A percentile compares a stretch with the other conserved stretches of the same genome.
Evolutionary conservation across 768 basidiomycete species (phyloP).

Genomic region (Pulveroboletus sp.): DNA sequence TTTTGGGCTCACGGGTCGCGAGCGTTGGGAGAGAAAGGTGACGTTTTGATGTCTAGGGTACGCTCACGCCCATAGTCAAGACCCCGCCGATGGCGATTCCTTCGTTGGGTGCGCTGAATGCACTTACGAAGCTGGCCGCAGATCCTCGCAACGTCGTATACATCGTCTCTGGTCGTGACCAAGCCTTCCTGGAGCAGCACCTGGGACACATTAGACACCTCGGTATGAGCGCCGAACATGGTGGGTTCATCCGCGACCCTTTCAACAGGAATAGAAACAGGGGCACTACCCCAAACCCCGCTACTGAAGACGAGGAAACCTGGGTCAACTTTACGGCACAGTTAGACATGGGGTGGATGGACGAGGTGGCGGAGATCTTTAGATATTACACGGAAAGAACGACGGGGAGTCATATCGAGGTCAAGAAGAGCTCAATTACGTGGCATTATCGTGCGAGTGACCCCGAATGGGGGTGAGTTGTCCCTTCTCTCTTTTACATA

Average conservation of each 20-base stretch:
- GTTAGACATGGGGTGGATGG: slow-evolving; percentile 97
- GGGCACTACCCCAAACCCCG: not conserved
- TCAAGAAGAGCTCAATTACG: slow-evolving; percentile 96
- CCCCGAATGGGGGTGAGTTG: slow-evolving; percentile 91
- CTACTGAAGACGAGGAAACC: slow-evolving; percentile 20
- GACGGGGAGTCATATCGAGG: slow-evolving; percentile 92
- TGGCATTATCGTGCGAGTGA: slow-evolving; percentile 95
- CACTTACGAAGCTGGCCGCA: slow-evolving; percentile 62
- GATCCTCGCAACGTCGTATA: slow-evolving; percentile 92
- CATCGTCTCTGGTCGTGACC: slow-evolving; percentile 96
- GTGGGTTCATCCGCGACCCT: slow-evolving; percentile 81
- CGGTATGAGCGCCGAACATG: slow-evolving; percentile 95
- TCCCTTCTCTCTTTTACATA: not conserved
- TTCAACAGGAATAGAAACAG: slow-evolving; percentile 33
- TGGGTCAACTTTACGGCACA: slow-evolving; percentile 91
- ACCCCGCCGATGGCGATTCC: slow-evolving; percentile 84
- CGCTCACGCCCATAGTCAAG: slow-evolving; percentile 95
- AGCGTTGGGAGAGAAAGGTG: not conserved
- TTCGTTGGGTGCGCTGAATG: slow-evolving; percentile 64
- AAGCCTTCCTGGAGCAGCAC: slow-evolving; percentile 86
- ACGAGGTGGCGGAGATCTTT: slow-evolving; percentile 92
- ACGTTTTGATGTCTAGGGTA: slow-evolving; percentile 53
- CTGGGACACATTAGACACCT: slow-evolving; percentile 78
- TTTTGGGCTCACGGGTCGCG: not conserved
- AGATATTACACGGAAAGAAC: slow-evolving; percentile 96